Base-by-base conservation (phyloP, 2,329 filamentous ascomycete species). In the Pseudogymnoascus sp. region DNA sequence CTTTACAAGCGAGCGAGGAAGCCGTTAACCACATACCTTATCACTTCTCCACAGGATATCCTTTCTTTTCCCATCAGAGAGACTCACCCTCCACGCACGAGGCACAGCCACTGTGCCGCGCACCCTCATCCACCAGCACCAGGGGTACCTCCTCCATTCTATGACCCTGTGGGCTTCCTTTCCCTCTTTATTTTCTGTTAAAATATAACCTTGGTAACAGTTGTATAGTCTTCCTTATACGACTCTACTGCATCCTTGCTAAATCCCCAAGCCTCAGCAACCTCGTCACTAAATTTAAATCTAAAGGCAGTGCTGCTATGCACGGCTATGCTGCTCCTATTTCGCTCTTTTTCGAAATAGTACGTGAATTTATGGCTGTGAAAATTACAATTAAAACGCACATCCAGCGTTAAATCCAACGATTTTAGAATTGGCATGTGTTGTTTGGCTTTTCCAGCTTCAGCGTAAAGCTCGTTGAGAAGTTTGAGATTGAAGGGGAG, bases 261-360 rank as follows among this genome's bases (percentile, higher is more conserved):
- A 50, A 50, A 50, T n/a, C 44, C 44, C 44, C 44, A 50, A 50
- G 24, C 26, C 44, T 50, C 44, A 10, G 44, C 44, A 8, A 50
- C 44, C 7, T 15, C 44, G 6, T 31, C 4, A 50, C 24, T 50
- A 31, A 50, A 50, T 9, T 15, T n/a, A 15, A 50, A 50, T 9
- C 9, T 8, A 15, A 31, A 50, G 13, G 44, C 6, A 10, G 5
- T 7, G 24, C 6, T 13, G 24, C 44, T 50, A 7, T 50, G 7
- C 13, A 31, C n/a, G 44, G 24, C 8, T 15, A 50, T 5, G 13
- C 4, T 31, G 10, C 8, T 15, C 21, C 44, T 50, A 13, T 50
- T 50, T 31, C 13, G 24, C 24, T 10, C 24, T 13, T 31, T 2
- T 6, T 31, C 13, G 15, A 50, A 50, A 31, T n/a, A n/a, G 8